Percentiles rank a stretch among this genome's conserved stretches.
Conservation (phyloP, 148 eudicot genomes). For the Silene conica region DNA sequence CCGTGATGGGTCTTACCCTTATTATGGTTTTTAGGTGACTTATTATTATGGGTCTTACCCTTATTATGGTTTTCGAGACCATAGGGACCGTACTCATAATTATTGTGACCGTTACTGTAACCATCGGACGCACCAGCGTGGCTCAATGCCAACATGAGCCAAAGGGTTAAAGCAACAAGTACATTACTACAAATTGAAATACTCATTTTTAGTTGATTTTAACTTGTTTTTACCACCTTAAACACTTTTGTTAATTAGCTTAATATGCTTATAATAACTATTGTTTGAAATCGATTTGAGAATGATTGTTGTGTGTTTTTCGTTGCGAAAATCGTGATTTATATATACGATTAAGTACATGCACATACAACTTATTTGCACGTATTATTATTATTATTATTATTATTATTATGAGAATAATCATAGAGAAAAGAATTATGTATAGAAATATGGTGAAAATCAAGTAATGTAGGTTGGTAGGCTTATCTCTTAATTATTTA, state of each 20-base stretch:
- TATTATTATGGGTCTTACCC: background rate
- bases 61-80: background rate
- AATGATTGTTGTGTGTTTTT: background rate
- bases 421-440: background rate
- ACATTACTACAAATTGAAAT: background rate
- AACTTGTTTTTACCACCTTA: background rate
- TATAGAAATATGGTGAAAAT: background rate
- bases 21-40: background rate
- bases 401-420: constrained; percentile 6
- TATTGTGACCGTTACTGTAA: background rate
- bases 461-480: constrained; percentile 7
- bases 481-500: background rate
- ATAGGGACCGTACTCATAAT: background rate
- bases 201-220: background rate
- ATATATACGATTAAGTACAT: constrained; percentile 5
- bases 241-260: background rate
- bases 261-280: background rate
- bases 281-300: background rate
- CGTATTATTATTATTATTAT: too few relatives aligned
- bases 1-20: background rate
- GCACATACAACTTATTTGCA: background rate
- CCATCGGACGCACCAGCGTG: constrained; percentile 1
- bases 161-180: constrained; percentile 1
- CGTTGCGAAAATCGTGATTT: background rate
- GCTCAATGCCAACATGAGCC: constrained; percentile 15